Percentiles rank a stretch among this genome's conserved stretches.
Conservation (phyloP, 2,329 filamentous ascomycete species). For the Cadophora malorum region DNA sequence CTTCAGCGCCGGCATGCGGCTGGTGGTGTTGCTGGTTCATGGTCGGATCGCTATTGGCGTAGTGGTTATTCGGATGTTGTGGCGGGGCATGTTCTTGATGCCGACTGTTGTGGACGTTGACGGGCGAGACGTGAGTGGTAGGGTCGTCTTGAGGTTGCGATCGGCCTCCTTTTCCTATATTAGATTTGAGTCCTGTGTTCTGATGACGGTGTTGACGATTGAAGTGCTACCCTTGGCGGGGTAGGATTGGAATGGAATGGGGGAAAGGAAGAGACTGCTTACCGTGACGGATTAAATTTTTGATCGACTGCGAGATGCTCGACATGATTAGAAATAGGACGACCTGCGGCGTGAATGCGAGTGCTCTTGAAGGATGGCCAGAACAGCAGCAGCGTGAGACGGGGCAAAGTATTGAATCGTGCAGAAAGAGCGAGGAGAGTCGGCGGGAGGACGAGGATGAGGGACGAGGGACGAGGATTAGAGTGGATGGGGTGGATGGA, state of each 20-base stretch:
- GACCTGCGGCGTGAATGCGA: not conserved
- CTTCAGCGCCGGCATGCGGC: constrained; percentile 57
- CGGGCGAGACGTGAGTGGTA: constrained; percentile 49
- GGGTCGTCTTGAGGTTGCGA: constrained; percentile 66
- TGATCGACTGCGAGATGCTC: constrained; percentile 85
- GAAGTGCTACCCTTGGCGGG: constrained; percentile 4
- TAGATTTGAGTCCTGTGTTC: constrained; percentile 15
- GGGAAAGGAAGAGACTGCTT: constrained; percentile 40
- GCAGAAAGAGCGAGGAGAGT: constrained; percentile 3
- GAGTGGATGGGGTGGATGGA: not conserved
- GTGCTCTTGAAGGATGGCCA: not conserved
- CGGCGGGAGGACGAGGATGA: not conserved
- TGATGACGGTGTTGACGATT: constrained; percentile 37
- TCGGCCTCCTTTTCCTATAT: constrained; percentile 84
- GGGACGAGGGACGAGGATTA: not conserved
- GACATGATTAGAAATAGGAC: constrained; percentile 55
- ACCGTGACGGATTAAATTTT: constrained; percentile 97
- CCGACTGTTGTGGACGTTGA: constrained; percentile 68
- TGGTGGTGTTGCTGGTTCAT: constrained; percentile 59
- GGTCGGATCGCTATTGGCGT: constrained; percentile 65
- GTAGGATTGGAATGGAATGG: constrained; percentile 6
- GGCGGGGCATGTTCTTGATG: constrained; percentile 53
- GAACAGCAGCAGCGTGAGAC: constrained; percentile 2
- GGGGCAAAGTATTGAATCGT: not conserved
- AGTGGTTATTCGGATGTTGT: constrained; percentile 54